Evolutionary conservation across 169 alveolate species (phyloP), one percentile per base, ranked within the genome.

Genomic region (Plasmodium chabaudi): DNA sequence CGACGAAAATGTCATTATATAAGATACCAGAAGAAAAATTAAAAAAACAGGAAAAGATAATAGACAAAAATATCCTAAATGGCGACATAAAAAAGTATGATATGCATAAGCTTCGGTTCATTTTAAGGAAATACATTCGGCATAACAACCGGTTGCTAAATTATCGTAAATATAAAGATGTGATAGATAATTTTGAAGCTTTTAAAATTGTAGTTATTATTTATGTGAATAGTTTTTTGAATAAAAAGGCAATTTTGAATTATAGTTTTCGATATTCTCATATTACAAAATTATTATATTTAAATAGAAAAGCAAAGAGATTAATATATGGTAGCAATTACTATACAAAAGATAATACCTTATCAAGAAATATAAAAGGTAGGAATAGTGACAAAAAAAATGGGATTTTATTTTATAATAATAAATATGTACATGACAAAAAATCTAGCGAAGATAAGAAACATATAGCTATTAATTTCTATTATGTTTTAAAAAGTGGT

Each of bases 81-180:
- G 84, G 42, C 13, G 56, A 67, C 25, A 42, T 60, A 53, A 67
- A 82, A 82, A 82, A 82, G 51, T 67, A 82, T 59, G 90, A 82
- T 47, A 68, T 70, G 34, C 79, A 67, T 82, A 82, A 82, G 49
- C 82, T 82, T 27, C 44, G 90, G 56, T 61, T 70, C 65, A 65
- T 68, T 55, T 70, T 82, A 17, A 82, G 90, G 82, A 82, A 82
- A 34, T 56, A 65, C 49, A 82, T 82, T 67, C 90, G 90, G 7
- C 71, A 82, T 59, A 67, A 56, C 71, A 82, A 82, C 34, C 67
- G 82, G 39, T 53, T 82, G 27, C 60, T 82, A 47, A 82, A 82
- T 61, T 82, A 82, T 13, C 82, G 65, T 23, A 82, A 42, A 44
- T 82, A 27, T 70, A 82, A 82, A 55, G 82, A 82, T 55, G 82